phyloP scores from a whole-genome alignment of 441 rosid genomes.

The Eugenia klotzschiana region DNA sequence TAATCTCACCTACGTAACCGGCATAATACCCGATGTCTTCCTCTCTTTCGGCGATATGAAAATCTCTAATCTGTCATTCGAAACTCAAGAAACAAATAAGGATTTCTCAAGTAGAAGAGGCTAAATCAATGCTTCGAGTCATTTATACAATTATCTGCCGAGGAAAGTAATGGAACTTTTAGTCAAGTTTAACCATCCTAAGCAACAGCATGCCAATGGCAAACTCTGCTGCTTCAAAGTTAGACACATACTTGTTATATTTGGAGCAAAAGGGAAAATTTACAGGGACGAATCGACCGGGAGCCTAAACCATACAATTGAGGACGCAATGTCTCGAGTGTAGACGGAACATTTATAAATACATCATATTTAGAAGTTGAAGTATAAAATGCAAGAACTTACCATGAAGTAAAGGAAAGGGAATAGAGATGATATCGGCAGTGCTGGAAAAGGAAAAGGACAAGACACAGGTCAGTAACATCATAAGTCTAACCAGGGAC shows the following conservation, averaged over 20 bases:
- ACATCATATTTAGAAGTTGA: not conserved
- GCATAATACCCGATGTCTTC: conserved; percentile 76
- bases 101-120: not conserved
- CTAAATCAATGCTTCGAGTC: not conserved
- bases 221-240: too few relatives aligned
- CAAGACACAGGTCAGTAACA: not conserved
- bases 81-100: not conserved
- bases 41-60: conserved; percentile 45
- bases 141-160: not conserved
- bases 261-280: not conserved
- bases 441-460: conserved; percentile 37
- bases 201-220: not conserved
- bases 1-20: conserved; percentile 65
- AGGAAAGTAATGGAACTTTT: not conserved
- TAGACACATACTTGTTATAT: not conserved
- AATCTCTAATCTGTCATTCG: conserved; percentile 38
- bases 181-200: not conserved
- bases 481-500: not conserved
- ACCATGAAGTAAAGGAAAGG: conserved; percentile 82
- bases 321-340: not conserved
- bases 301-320: not conserved
- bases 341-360: not conserved
- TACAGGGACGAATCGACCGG: not conserved
- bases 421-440: conserved; percentile 77
- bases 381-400: not conserved